Evolutionary conservation across 2,329 filamentous ascomycete genomes (phyloP), one percentile per base, ranked within the genome.

Genomic region (Coniella vitis): DNA sequence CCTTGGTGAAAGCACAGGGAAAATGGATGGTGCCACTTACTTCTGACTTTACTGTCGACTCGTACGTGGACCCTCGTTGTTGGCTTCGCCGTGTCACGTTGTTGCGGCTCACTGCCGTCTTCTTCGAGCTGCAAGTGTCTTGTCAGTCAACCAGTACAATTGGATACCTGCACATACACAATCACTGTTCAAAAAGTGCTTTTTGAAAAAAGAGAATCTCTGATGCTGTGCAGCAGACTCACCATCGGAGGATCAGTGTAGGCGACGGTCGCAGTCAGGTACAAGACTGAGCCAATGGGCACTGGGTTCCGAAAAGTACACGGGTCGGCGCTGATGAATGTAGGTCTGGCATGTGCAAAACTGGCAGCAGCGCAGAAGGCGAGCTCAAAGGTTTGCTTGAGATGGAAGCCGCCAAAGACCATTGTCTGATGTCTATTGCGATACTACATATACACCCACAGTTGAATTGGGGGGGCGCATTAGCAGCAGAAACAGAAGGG

Each of bases 281-380:
- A 89, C 7, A 88, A 68, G 13, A 88, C 84, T 53, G 81, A 84
- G 44, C 85, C 85, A 2, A 88, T 84, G 0, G 85, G 85, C 0
- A 88, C 85, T 0, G 85, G 83, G 55, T 86, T 86, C 54, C 86
- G 78, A 61, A 89, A 88, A 0, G 83, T 87, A 54, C 78, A 84
- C 0, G 85, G 85, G 55, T 88, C 85, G 31, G 87, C 76, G 7
- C 80, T 83, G 45, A 88, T 70, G 69, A 88, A 88, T 14, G 79
- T 84, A 2, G 84, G 84, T 3, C 84, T 73, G 2, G 78, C 75
- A 60, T 86, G 83, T 0, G 84, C 79, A 60, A 87, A 86, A 8
- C 79, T 79, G 1, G 84, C 83, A 1, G 83, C 84, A 59, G 83
- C 86, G 62, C 83, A 87, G 66, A 88, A 89, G 1, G 85, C 84